phyloP scores from a whole-genome alignment of 2,329 filamentous ascomycete species.

The Drechslerella stenobrocha region DNA sequence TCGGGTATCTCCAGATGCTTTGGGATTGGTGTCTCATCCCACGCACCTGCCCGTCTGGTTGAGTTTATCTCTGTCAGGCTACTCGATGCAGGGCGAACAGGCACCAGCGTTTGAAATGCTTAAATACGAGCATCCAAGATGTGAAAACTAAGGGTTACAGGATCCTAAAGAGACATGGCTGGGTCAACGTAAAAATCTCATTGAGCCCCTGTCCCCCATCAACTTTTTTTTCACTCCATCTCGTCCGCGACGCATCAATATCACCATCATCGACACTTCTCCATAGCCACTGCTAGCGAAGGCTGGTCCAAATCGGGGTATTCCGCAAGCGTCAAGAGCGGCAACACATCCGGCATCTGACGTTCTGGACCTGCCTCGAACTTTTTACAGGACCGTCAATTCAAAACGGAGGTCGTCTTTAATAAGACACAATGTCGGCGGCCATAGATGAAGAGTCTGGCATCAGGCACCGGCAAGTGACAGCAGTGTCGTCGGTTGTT shows the following conservation, averaged over 20 bases:
- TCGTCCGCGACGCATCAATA: too few relatives aligned
- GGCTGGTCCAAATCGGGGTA: neutral
- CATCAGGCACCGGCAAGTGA: constrained; percentile 13
- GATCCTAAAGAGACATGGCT: constrained; percentile 15
- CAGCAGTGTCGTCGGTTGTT: constrained; percentile 60
- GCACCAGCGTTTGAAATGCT: constrained; percentile 35
- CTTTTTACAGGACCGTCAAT: too few relatives aligned
- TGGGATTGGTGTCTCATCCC: constrained; percentile 39
- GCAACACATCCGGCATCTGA: constrained; percentile 1
- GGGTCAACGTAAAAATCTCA: neutral
- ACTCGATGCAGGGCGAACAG: constrained; percentile 46
- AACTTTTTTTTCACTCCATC: too few relatives aligned
- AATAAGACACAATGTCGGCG: neutral
- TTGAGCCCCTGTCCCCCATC: neutral
- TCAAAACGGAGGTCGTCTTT: too few relatives aligned
- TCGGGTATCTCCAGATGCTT: constrained; percentile 46
- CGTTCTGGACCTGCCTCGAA: too few relatives aligned
- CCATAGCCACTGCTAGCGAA: neutral
- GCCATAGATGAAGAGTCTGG: constrained; percentile 32
- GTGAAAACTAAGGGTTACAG: constrained; percentile 19
- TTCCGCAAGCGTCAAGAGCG: neutral
- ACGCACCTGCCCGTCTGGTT: constrained; percentile 29
- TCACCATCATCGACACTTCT: neutral
- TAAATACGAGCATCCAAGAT: constrained; percentile 29
- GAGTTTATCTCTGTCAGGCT: constrained; percentile 46